Conservation (phyloP, 139 green algal genomes). For the Coelastrella sp. region DNA sequence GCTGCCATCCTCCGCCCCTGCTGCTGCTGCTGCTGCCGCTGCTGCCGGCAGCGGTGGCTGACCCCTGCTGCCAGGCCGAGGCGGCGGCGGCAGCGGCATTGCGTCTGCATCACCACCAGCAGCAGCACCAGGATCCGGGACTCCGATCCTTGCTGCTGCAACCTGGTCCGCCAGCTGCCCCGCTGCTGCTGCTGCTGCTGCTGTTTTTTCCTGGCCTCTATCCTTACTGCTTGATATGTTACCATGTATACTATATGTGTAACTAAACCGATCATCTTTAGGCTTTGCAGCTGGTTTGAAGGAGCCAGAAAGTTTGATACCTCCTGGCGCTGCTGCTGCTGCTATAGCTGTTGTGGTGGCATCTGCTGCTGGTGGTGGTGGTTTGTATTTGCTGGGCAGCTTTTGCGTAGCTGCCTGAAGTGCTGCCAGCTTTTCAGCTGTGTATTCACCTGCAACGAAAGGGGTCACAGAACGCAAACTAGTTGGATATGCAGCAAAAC, state of each 20-base stretch:
- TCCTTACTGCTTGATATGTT: constrained; percentile 7
- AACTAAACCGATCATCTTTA: constrained; percentile 69
- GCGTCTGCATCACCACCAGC: constrained; percentile 21
- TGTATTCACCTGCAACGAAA: no score
- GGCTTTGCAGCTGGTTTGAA: constrained; percentile 72
- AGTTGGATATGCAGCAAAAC: no score
- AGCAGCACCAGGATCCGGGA: background rate
- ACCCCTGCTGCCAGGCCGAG: background rate
- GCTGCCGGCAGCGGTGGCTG: constrained; percentile 36
- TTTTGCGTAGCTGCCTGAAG: constrained; percentile 29
- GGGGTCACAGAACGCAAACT: no score
- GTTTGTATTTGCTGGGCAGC: constrained; percentile 38
- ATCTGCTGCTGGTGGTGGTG: background rate
- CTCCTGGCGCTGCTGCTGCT: constrained; percentile 4
- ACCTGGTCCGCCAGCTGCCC: background rate
- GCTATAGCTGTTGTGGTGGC: background rate
- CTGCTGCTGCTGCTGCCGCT: background rate
- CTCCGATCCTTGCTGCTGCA: constrained; percentile 2
- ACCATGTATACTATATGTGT: constrained; percentile 23
- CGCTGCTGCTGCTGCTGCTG: background rate
- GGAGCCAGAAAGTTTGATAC: constrained; percentile 80
- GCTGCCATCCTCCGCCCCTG: background rate
- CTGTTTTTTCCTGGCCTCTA: background rate
- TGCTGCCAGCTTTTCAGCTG: constrained; percentile 44
- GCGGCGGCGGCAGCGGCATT: constrained; percentile 61